phyloP scores from a whole-genome alignment of 352 stramenopile genomes.

The Phytopythium oedochilum region DNA sequence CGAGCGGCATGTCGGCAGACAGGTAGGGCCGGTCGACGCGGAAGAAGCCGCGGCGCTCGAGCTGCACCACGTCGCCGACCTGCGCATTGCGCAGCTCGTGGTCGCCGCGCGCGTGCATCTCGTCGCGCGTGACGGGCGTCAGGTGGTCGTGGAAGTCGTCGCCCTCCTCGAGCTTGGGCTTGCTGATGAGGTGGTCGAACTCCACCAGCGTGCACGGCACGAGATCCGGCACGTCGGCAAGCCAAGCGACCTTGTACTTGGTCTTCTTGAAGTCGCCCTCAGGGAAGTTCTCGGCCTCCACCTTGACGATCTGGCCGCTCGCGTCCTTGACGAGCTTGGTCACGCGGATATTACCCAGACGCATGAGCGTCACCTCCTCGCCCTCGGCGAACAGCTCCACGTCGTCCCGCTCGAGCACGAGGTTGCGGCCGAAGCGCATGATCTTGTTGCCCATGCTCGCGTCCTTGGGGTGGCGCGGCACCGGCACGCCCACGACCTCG shows the following conservation, averaged over 20 bases:
- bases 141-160: constrained; percentile 98
- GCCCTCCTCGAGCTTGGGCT: constrained; percentile 97
- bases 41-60: constrained; percentile 98
- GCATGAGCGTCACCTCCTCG: constrained; percentile 97
- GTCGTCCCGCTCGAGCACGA: constrained; percentile 96
- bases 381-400: constrained; percentile 91
- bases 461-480: constrained; percentile 80
- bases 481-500: constrained; percentile 58
- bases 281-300: constrained; percentile 75
- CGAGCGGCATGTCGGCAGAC: constrained; percentile 86
- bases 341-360: constrained; percentile 93
- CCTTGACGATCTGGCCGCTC: constrained; percentile 41
- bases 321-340: constrained; percentile 63
- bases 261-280: constrained; percentile 93
- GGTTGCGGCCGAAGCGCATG: constrained; percentile 82
- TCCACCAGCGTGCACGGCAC: constrained; percentile 92
- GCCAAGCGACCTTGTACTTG: constrained; percentile 96
- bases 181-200: constrained; percentile 98
- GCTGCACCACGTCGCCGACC: constrained; percentile 95
- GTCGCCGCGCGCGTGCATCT: constrained; percentile 93
- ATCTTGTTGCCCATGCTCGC: constrained; percentile 77
- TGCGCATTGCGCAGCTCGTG: constrained; percentile 93
- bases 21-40: constrained; percentile 85
- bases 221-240: constrained; percentile 88
- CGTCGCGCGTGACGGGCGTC: constrained; percentile 93